Percentiles rank a stretch among this genome's conserved stretches.
Conservation (phyloP, 371 early-diverging fungal genomes). For the Blyttiomyces sp. region DNA sequence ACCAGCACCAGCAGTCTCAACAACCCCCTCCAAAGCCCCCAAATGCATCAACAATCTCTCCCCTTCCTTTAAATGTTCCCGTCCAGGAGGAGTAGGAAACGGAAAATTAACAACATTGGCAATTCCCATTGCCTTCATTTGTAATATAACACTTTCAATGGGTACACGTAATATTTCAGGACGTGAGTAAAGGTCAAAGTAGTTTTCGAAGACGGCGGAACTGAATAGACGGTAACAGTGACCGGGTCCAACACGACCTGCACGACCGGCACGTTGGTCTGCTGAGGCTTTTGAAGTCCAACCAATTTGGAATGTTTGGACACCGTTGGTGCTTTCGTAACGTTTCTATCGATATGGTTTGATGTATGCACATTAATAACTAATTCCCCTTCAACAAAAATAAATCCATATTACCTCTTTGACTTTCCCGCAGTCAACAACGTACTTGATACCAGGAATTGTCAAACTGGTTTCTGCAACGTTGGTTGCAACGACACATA, state of each 20-base stretch:
- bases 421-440: constrained; percentile 95
- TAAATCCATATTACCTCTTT: constrained; percentile 62
- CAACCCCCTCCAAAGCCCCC: constrained; percentile 36
- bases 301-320: constrained; percentile 82
- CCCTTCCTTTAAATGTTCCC: constrained; percentile 27
- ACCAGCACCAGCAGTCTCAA: constrained; percentile 35
- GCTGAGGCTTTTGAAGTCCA: constrained; percentile 96
- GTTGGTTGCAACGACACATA: constrained; percentile 97
- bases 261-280: constrained; percentile 97
- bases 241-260: constrained; percentile 93
- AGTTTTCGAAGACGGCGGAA: constrained; percentile 87
- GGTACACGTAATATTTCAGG: constrained; percentile 96
- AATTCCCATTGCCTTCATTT: constrained; percentile 95
- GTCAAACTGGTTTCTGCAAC: constrained; percentile 99
- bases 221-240: constrained; percentile 97
- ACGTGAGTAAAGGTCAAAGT: constrained; percentile 80
- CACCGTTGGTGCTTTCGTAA: constrained; percentile 76
- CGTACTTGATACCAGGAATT: constrained; percentile 95
- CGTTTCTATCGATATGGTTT: constrained; percentile 42
- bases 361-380: constrained; percentile 6
- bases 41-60: constrained; percentile 42
- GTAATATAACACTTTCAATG: constrained; percentile 91
- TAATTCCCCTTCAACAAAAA: constrained; percentile 1
- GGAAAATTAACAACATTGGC: constrained; percentile 93
- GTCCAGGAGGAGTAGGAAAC: constrained; percentile 54